Base-by-base conservation (phyloP, 176 grass and related monocot genomes). In the Rhynchospora pubera region DNA sequence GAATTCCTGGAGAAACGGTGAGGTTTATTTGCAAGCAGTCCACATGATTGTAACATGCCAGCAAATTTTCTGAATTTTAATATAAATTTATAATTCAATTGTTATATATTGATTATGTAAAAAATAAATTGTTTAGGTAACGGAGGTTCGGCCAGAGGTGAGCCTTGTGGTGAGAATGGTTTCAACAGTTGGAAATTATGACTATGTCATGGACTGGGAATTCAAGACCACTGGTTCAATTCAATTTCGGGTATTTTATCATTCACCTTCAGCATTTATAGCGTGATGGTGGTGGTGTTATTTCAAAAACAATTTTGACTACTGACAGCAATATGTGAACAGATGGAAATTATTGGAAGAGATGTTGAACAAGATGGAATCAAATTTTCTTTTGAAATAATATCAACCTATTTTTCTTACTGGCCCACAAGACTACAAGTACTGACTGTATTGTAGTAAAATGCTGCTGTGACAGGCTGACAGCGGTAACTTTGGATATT, bases 191-290 rank as follows among this genome's bases (percentile, higher is more conserved):
- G 94, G 94, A 43, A 97, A 97, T 82, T 94, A 97, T 32, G 94
- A 94, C 69, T 97, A 97, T 46, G 87, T 94, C 0, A 13, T 97
- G 44, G 91, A 97, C 68, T 97, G 94, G 94, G 94, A 97, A 45
- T 94, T 97, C 83, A 97, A 97, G 86, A 90, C 82, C 23, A 89
- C 74, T 32, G 91, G 94, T 69, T 89, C 89, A 16, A 87, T 97
- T 80, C 86, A 89, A 18, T 80, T 94, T 60, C 64, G 57, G 88
- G 94, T 91, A 89, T 50, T 42, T 3, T 78, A 28, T 53, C 71
- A 75, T 75, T 75, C 52, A 75, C 12, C 23, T 83, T 39, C 32
- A 8, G 24, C 42, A 55, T 1, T 48, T 66, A 34, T 21, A 21
- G 55, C 22, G 62, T 65, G 12, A 65, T 34, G 32, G 30, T 1